Evolutionary conservation across 768 basidiomycete genomes (phyloP), one percentile per base, ranked within the genome.

Genomic region (Lyophyllum shimeji): DNA sequence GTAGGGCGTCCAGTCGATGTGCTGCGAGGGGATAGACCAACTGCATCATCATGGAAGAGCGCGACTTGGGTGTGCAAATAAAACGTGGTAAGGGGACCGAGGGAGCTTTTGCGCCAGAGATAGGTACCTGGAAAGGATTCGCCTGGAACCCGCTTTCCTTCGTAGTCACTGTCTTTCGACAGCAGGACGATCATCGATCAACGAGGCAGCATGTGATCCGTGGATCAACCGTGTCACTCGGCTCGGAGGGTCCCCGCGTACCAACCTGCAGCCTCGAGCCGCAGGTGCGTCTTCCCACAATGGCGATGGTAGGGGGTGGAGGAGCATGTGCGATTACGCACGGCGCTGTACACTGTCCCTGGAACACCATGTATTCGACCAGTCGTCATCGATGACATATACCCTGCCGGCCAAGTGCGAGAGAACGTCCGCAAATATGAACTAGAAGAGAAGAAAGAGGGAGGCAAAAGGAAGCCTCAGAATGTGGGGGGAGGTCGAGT

Each of bases 111-210:
- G 56, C 42, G 55, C 54, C 51, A 58, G 44, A 55, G 52, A 50
- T 52, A 48, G 60, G 52, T 60, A 54, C 53, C 58, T 64, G 52
- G 64, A 27, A 44, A 57, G 58, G 61, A 68, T 72, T 69, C 71
- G 44, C 72, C 65, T 65, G 73, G 70, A 74, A 72, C 70, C 23
- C 33, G 59, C 44, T 43, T 65, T 63, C 63, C 64, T 65, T 67
- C 63, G 56, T 62, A 63, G 65, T 63, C 34, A 37, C 34, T 6
- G 34, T 37, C 60, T 65, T 63, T 61, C 63, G 57, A 62, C 63
- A 57, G 64, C 64, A 59, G 66, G 62, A 67, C 65, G 64, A 65
- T 71, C 67, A 79, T 78, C 75, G 73, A 79, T 79, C 77, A 69
- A 76, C 77, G 69, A 78, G 72, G 71, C 53, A 51, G 50, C 62